These are phyloP conservation scores for Simplicillium aogashimaense DNA, from an alignment of 2,329 filamentous ascomycete genomes.

Conservation along the genomic window DNA sequence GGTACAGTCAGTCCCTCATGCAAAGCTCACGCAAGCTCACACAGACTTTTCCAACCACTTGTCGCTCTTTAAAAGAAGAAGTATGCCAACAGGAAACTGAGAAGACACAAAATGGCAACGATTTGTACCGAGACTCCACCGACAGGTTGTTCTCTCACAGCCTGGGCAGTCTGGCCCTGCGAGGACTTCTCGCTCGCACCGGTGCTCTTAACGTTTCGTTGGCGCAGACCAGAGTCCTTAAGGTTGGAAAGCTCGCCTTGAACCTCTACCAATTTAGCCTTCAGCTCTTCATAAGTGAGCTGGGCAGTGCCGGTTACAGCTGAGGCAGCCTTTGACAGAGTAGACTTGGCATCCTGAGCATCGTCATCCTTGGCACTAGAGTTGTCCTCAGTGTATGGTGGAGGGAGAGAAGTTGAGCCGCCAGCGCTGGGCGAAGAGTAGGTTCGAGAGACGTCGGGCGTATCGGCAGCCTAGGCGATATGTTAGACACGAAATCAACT, in stretches of 20 bases:
- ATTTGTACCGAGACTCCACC: slow-evolving; percentile 83
- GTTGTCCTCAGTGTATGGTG: slow-evolving; percentile 24
- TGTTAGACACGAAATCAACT: slow-evolving; percentile 4
- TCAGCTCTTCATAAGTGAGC: slow-evolving; percentile 47
- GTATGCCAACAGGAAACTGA: slow-evolving; percentile 91
- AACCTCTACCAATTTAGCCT: slow-evolving; percentile 64
- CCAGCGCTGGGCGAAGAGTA: slow-evolving; percentile 34
- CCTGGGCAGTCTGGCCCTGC: slow-evolving; percentile 40
- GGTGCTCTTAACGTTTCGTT: slow-evolving; percentile 58
- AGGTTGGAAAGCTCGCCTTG: slow-evolving; percentile 63
- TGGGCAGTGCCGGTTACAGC: slow-evolving; percentile 35
- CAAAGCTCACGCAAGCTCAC: neutral
- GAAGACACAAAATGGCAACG: slow-evolving; percentile 71
- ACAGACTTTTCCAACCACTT: too few species aligned
- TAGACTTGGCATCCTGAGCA: slow-evolving; percentile 11
- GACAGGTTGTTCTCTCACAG: slow-evolving; percentile 37
- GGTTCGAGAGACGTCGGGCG: slow-evolving; percentile 32
- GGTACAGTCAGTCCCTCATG: neutral
- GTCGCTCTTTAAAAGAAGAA: slow-evolving; percentile 69
- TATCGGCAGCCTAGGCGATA: slow-evolving; percentile 22
- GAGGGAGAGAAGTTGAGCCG: slow-evolving; percentile 14
- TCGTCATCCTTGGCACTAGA: slow-evolving; percentile 17
- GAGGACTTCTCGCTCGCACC: slow-evolving; percentile 40
- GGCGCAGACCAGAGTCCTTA: slow-evolving; percentile 64
- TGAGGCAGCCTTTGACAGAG: slow-evolving; percentile 24